phyloP scores from a whole-genome alignment of 345 rosid genomes.

The Carallia pectinifolia region DNA sequence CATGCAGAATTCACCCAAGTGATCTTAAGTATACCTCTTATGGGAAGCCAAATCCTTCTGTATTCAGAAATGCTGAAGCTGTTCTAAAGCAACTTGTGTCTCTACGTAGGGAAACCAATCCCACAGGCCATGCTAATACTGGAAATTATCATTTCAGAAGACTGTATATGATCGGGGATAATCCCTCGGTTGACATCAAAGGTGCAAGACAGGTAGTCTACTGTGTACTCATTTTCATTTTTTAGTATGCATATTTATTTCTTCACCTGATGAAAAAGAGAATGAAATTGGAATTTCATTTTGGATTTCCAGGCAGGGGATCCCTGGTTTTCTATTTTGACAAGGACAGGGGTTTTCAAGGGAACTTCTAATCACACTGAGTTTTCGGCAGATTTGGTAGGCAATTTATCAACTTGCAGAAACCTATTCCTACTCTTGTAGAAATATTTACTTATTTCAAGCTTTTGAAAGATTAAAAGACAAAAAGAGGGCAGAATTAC shows the following conservation, averaged over 20 bases:
- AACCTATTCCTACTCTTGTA: background rate
- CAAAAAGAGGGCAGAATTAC: too few relatives aligned
- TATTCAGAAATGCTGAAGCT: slow-evolving; percentile 64
- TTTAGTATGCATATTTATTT: background rate
- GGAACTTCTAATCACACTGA: slow-evolving; percentile 54
- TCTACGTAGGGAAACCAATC: slow-evolving; percentile 9
- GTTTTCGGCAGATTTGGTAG: slow-evolving; percentile 72
- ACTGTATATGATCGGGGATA: slow-evolving; percentile 82
- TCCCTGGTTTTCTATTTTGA: slow-evolving; percentile 90
- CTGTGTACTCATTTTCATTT: background rate
- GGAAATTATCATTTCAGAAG: slow-evolving; percentile 46
- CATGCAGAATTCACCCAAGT: slow-evolving; percentile 53
- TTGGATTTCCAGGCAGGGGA: slow-evolving; percentile 54
- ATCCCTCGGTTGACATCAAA: slow-evolving; percentile 71
- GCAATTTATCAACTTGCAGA: slow-evolving; percentile 3
- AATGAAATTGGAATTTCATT: too few relatives aligned
- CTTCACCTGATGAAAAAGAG: background rate
- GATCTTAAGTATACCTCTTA: slow-evolving; percentile 56
- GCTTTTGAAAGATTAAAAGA: background rate
- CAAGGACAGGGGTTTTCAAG: slow-evolving; percentile 84
- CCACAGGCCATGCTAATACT: slow-evolving; percentile 12
- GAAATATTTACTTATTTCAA: background rate
- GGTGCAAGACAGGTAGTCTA: slow-evolving; percentile 63
- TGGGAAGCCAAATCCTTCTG: slow-evolving; percentile 83
- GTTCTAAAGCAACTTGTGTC: slow-evolving; percentile 49